These are phyloP conservation scores for Mortierella sp. DNA, from an alignment of 371 early-diverging fungal genomes.

Conservation along the genomic window DNA sequence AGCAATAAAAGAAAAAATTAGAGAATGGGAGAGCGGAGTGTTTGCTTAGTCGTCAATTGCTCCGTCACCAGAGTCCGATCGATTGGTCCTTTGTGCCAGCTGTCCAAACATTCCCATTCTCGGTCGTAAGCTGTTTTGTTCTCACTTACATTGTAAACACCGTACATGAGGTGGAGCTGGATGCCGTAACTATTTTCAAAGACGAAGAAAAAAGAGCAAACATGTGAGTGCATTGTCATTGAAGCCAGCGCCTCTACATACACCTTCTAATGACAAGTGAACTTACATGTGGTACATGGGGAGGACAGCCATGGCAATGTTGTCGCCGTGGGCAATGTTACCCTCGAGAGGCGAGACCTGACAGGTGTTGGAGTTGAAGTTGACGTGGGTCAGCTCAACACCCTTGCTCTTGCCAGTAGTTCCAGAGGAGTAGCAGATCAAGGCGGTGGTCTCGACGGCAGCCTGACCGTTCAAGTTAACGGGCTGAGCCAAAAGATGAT, in stretches of 20 bases:
- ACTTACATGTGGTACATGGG: conserved; percentile 73
- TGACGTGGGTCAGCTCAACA: conserved; percentile 85
- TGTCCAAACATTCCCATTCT: conserved; percentile 29
- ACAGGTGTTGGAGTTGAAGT: conserved; percentile 80
- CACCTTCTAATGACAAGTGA: too few species aligned
- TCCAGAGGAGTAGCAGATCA: conserved; percentile 84
- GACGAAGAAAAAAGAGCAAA: conserved; percentile 25
- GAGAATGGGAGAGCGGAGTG: background rate
- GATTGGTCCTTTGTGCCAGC: conserved; percentile 52
- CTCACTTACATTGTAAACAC: conserved; percentile 28
- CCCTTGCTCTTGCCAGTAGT: conserved; percentile 85
- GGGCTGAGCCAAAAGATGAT: conserved; percentile 37
- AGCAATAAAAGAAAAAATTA: background rate
- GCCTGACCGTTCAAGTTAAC: conserved; percentile 44
- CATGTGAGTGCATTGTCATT: background rate
- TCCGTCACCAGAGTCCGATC: background rate
- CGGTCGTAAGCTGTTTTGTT: background rate
- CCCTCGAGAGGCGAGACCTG: conserved; percentile 63
- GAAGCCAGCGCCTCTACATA: background rate
- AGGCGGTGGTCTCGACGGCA: conserved; percentile 62
- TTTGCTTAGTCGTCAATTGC: background rate
- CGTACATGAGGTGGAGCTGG: conserved; percentile 29
- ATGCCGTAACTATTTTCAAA: conserved; percentile 47
- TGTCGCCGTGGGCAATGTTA: conserved; percentile 12
- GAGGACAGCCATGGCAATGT: conserved; percentile 63